phyloP scores from a whole-genome alignment of 2,329 filamentous ascomycete species.

The Alternaria metachromatica region DNA sequence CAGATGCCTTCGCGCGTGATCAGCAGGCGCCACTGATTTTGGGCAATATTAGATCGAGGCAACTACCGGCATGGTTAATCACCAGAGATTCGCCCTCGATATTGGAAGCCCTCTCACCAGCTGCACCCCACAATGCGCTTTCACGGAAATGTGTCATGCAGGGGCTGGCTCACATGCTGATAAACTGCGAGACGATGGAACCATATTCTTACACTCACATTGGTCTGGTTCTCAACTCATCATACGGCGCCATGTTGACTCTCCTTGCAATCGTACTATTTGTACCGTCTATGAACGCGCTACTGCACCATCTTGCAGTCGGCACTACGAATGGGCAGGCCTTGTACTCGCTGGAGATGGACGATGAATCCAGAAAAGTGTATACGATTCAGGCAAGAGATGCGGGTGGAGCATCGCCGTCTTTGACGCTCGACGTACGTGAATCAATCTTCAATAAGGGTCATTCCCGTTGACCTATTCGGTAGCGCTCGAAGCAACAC shows the following conservation, averaged over 20 bases:
- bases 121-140: conserved; percentile 25
- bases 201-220: neutral
- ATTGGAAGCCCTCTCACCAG: conserved; percentile 11
- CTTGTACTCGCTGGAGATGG: conserved; percentile 23
- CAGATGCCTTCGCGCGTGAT: neutral
- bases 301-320: conserved; percentile 29
- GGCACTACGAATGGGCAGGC: conserved; percentile 20
- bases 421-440: conserved; percentile 28
- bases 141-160: neutral
- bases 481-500: conserved; percentile 20
- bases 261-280: conserved; percentile 12
- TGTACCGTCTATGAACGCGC: conserved; percentile 8
- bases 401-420: conserved; percentile 21
- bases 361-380: conserved; percentile 17
- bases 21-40: neutral
- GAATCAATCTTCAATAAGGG: neutral
- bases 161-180: neutral
- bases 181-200: neutral
- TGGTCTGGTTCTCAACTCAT: neutral
- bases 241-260: conserved; percentile 7
- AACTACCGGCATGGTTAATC: conserved; percentile 2
- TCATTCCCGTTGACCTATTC: neutral
- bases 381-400: conserved; percentile 18
- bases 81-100: conserved; percentile 12
- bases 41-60: neutral